These are phyloP conservation scores for Atalantia buxifolia DNA, from an alignment of 345 rosid genomes.

Conservation along the genomic window DNA sequence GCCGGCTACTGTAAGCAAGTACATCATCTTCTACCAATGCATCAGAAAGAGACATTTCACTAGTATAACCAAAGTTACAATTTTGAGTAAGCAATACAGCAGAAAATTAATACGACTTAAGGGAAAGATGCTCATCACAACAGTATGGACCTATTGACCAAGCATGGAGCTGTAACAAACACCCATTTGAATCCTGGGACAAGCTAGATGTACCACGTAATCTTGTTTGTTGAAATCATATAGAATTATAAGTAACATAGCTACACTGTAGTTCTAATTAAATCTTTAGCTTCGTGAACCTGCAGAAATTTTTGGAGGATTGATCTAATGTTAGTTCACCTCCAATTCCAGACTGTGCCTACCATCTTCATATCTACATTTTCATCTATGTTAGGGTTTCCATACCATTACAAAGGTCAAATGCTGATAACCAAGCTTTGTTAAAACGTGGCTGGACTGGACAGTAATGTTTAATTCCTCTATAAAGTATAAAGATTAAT, in stretches of 20 bases:
- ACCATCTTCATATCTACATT: neutral
- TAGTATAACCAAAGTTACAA: neutral
- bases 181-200: conserved; percentile 85
- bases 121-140: neutral
- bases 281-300: neutral
- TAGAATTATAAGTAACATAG: neutral
- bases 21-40: neutral
- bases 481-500: neutral
- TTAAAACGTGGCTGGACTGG: neutral
- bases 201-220: conserved; percentile 79
- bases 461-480: neutral
- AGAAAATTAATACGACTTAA: neutral
- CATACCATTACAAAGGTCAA: neutral
- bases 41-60: neutral
- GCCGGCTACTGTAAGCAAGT: neutral
- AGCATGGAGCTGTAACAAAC: conserved; percentile 81
- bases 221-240: conserved; percentile 20
- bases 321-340: neutral
- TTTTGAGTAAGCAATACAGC: neutral
- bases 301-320: neutral
- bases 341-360: neutral
- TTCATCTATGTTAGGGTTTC: neutral
- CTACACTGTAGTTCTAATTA: neutral
- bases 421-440: neutral
- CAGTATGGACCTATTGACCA: conserved; percentile 62